Base-by-base conservation (phyloP, 2,329 filamentous ascomycete species). In the Aureobasidium sp. region DNA sequence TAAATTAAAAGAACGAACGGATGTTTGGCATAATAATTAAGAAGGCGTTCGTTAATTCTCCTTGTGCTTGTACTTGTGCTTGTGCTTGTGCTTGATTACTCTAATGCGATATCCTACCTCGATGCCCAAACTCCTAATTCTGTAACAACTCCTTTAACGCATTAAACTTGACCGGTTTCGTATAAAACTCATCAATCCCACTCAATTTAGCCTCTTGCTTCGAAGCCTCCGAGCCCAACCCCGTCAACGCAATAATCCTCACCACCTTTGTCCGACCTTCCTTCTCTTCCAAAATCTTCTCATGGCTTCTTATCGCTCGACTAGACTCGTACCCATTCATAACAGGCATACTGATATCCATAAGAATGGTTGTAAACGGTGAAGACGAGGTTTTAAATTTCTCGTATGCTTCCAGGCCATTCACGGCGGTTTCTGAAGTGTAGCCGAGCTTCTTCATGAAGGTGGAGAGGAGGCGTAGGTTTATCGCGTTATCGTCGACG, bases 111-210 rank as follows among this genome's bases (percentile, higher is more conserved):
- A 21, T 21, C 21, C 21, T 21, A 21, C 21, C 21, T 21, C 21
- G 21, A 21, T 21, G 21, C 32, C 9, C 32, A 34, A 34, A 5
- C 9, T 5, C 25, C 39, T 29, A 32, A 8, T 39, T 32, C 14
- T 57, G 30, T 30, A 59, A 49, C 3, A 59, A 14, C 14, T 48
- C 42, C n/a, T 34, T 48, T 44, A 64, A 53, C 59, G 74, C 73
- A 61, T 70, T 71, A 61, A 76, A 73, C 8, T 25, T 58, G 4
- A 66, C 64, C 16, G 65, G 65, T 44, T 66, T 73, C 8, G 70
- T 71, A 47, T 71, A 61, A 50, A 70, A 73, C 49, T 68, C 61
- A 62, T 73, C 70, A 9, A 73, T 66, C 3, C 71, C 72, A 8
- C 67, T 68, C 36, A 59, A 64, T 34, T 68, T 70, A 1, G 71